These are phyloP conservation scores for Ananas comosus DNA, from an alignment of 176 grass and related monocot species.

Conservation along the genomic window DNA sequence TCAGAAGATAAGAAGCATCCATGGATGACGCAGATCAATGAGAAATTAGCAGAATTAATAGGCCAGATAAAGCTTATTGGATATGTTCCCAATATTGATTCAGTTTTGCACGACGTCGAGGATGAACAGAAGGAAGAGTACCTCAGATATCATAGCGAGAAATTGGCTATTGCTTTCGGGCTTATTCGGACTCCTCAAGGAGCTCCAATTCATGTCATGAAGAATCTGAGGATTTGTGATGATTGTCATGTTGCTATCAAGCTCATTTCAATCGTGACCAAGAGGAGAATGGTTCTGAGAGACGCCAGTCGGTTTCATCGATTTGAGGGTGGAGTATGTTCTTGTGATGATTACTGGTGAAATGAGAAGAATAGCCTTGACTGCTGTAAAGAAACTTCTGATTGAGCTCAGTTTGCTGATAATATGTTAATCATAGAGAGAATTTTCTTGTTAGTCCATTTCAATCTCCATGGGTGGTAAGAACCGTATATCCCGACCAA, in stretches of 20 bases:
- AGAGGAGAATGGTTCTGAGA: constrained; percentile 53
- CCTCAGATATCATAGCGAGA: constrained; percentile 72
- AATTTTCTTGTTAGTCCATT: not conserved
- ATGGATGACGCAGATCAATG: constrained; percentile 37
- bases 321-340: constrained; percentile 53
- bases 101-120: constrained; percentile 63
- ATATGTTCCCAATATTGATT: constrained; percentile 47
- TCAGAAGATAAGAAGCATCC: constrained; percentile 55
- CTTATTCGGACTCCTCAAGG: constrained; percentile 38
- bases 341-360: constrained; percentile 48
- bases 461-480: not conserved
- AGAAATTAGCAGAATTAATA: constrained; percentile 52
- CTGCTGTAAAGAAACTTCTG: not conserved
- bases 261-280: constrained; percentile 46
- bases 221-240: constrained; percentile 71
- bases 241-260: constrained; percentile 72
- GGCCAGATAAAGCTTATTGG: constrained; percentile 59
- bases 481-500: not conserved
- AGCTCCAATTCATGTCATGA: constrained; percentile 50
- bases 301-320: constrained; percentile 64
- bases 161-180: constrained; percentile 56
- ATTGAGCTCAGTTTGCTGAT: not conserved
- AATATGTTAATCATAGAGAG: not conserved
- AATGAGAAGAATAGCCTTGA: not conserved
- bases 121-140: constrained; percentile 77